Evolutionary conservation across 805 yeast genomes (phyloP), one percentile per base, ranked within the genome.

Genomic region (Wickerhamomyces canadensis): DNA sequence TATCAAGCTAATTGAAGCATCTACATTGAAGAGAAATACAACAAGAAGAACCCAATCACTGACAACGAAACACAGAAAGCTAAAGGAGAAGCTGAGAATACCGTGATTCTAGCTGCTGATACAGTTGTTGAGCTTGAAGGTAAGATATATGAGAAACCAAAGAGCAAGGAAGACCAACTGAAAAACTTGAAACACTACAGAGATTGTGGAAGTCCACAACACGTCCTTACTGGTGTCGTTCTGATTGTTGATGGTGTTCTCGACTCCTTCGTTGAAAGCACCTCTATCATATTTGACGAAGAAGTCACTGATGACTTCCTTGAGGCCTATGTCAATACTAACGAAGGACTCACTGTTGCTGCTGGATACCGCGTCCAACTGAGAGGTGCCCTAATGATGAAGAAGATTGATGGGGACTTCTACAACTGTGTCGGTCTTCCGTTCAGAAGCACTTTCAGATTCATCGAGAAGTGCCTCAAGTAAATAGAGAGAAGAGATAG

Each of bases 281-380:
- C 78, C 0, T 44, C 46, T 12, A 47, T 74, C 5, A 37, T 48
- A 16, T 64, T 76, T 51, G 75, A 74, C 37, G 44, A 61, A 8
- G 40, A 53, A 2, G 59, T 78, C 12, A 67, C 78, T 1, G 77
- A 76, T 45, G 75, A 67, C n/a, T 65, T 80, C 27, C 51, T 91
- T 4, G 52, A 70, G 19, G 63, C 67, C 13, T 91, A 91, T 57
- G 81, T 84, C 10, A 69, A 68, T 3, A 62, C 79, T 2, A 80
- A 72, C 17, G 97, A 91, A 55, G 98, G 93, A 1, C 38, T 68
- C 7, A 71, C 72, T 33, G 97, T 85, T 1, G 96, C 98, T 2
- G 98, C 97, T 6, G 98, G 98, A 1, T 89, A 85, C 62, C 79
- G 78, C 49, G 79, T 83, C 41, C 98, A 91, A 60, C 84, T 80